phyloP scores from a whole-genome alignment of 73 alveolate species.

The Paramecium bursaria region DNA sequence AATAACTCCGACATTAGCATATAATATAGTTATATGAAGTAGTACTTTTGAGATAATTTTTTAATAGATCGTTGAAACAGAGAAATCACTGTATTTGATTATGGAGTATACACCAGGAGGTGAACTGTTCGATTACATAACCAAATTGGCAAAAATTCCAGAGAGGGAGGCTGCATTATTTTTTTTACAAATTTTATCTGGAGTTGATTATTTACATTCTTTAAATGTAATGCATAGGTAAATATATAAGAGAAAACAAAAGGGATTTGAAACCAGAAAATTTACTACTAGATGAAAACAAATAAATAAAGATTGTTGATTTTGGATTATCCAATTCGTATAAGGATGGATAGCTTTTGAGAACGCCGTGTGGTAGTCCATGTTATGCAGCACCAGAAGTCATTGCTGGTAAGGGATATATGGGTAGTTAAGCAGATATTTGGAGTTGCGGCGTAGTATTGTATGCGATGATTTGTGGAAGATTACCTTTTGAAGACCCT shows the following conservation, averaged over 20 bases:
- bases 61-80: conserved; percentile 73
- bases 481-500: conserved; percentile 65
- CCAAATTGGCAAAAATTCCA: conserved; percentile 70
- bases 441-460: conserved; percentile 78
- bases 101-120: conserved; percentile 97
- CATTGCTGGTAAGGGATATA: conserved; percentile 73
- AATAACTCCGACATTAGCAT: conserved; percentile 83
- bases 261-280: conserved; percentile 81
- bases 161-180: conserved; percentile 89
- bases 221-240: conserved; percentile 84
- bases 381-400: conserved; percentile 84
- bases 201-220: conserved; percentile 92
- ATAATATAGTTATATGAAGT: conserved; percentile 82
- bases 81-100: conserved; percentile 79
- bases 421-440: conserved; percentile 72
- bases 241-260: not conserved
- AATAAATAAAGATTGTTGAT: conserved; percentile 74
- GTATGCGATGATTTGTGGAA: conserved; percentile 74
- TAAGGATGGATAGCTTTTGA: conserved; percentile 65
- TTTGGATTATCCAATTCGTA: conserved; percentile 74
- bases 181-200: conserved; percentile 84
- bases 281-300: conserved; percentile 69
- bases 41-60: conserved; percentile 22
- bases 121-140: conserved; percentile 90
- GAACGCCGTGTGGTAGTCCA: conserved; percentile 78